Evolutionary conservation across 805 yeast genomes (phyloP), one percentile per base, ranked within the genome.

Genomic region (Candida pini): DNA sequence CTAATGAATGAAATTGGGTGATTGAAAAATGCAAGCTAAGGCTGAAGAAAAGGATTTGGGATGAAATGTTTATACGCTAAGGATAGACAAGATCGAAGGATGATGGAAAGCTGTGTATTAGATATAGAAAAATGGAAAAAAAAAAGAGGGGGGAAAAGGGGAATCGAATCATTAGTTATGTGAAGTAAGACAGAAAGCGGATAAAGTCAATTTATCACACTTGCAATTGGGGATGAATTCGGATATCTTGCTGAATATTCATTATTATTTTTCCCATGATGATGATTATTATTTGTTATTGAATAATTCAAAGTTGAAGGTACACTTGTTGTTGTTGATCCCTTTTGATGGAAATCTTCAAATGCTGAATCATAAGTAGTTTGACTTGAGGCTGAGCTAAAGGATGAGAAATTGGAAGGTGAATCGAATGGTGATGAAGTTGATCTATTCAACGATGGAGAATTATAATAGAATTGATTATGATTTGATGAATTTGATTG

Each of bases 361-460:
- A 38, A 45, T 21, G 43, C 40, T n/a, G 60, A 51, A 30, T 47
- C 53, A 28, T 44, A 53, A 2, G 60, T 53, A 1, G 59, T 54
- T 32, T 49, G 53, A 10, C 60, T 54, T 12, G 61, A 56, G 4
- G 48, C 42, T 3, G 60, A 56, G 13, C 58, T 49, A 35, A 53
- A 56, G 6, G 59, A 52, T 4, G 63, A 58, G 29, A 53, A 53
- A 32, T 55, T 53, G 16, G 60, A 53, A 10, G 62, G 61, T 4
- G 61, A 56, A 28, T 48, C 50, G 38, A 46, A 53, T 8, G 58
- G 54, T 1, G 50, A 45, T 5, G 53, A 46, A 17, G 42, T 39
- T 5, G 53, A 48, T 31, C 48, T 48, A 31, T 39, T 43, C 19
- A 44, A 35, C 22, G 38, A 32, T 31, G 49, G 52, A 2, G 54